Conservation (phyloP, 306 rosid genomes). For the Medicago ruthenica region DNA sequence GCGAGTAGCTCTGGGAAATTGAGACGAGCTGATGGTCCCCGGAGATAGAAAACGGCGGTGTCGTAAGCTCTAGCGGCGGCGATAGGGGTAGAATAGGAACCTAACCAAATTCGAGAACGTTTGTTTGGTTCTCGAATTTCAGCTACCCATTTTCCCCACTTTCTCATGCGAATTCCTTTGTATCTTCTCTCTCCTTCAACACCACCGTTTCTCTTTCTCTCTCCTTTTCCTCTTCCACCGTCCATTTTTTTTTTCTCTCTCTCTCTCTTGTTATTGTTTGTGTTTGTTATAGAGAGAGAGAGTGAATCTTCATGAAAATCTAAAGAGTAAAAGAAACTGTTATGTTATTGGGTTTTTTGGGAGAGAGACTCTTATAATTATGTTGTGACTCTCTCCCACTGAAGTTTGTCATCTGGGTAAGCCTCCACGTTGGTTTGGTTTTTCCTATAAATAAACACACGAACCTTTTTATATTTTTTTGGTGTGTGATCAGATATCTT, state of each 20-base stretch:
- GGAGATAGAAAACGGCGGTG: conserved; percentile 84
- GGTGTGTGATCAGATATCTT: too few relatives aligned
- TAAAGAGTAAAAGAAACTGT: conserved; percentile 42
- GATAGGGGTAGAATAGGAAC: conserved; percentile 89
- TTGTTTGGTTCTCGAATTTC: conserved; percentile 98
- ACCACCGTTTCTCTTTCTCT: conserved; percentile 46
- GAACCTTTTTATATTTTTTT: conserved; percentile 8
- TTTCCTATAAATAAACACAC: conserved; percentile 4
- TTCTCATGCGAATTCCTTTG: conserved; percentile 99
- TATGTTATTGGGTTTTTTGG: neutral
- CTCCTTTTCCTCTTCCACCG: conserved; percentile 31
- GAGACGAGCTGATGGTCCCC: conserved; percentile 92
- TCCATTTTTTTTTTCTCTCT: neutral
- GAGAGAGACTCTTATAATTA: conserved; percentile 15
- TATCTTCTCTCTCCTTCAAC: conserved; percentile 68
- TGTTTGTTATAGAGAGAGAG: conserved; percentile 31
- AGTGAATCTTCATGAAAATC: conserved; percentile 48
- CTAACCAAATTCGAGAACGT: conserved; percentile 97
- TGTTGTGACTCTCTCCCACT: conserved; percentile 45
- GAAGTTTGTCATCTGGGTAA: conserved; percentile 64
- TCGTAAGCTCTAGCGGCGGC: conserved; percentile 99
- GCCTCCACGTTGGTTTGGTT: conserved; percentile 68
- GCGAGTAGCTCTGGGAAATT: conserved; percentile 77
- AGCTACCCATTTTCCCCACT: conserved; percentile 99
- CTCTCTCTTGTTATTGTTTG: neutral